Percentiles rank a stretch among this genome's conserved stretches.
phyloP scores from a whole-genome alignment of 148 eudicot genomes.

The Camellia lanceoleosa region DNA sequence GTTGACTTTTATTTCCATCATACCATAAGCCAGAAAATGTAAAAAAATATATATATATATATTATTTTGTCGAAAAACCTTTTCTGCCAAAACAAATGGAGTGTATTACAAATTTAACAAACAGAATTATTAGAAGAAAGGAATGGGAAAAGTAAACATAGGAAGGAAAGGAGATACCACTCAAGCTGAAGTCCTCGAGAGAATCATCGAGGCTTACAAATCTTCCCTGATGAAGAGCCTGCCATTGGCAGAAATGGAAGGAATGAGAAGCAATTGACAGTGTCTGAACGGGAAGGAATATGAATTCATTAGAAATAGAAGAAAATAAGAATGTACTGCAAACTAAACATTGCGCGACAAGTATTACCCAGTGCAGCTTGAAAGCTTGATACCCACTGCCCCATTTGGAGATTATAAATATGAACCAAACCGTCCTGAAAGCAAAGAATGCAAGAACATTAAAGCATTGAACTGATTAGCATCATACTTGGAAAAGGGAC shows the following conservation, averaged over 20 bases:
- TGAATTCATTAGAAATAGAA: neutral
- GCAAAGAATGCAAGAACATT: conserved; percentile 3
- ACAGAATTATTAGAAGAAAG: neutral
- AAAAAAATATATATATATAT: too few species aligned
- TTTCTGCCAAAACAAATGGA: too few species aligned
- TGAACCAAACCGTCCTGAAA: conserved; percentile 90
- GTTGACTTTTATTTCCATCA: too few species aligned
- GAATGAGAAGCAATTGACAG: conserved; percentile 83
- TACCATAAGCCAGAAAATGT: too few species aligned
- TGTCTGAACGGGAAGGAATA: conserved; percentile 51
- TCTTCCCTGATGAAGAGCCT: conserved; percentile 86
- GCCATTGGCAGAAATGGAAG: conserved; percentile 96
- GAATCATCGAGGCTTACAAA: conserved; percentile 57
- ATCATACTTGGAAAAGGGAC: neutral
- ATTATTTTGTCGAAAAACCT: too few species aligned
- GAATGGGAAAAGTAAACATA: neutral
- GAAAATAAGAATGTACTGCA: neutral
- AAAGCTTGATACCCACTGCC: conserved; percentile 92
- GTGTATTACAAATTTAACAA: neutral
- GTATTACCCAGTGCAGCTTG: conserved; percentile 81
- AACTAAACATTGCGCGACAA: neutral
- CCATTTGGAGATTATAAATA: conserved; percentile 88
- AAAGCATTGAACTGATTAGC: neutral
- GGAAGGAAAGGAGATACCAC: conserved; percentile 39
- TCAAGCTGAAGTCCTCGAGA: conserved; percentile 44